Conservation (phyloP, 2,329 filamentous ascomycete genomes). For the Xylaria sp. region DNA sequence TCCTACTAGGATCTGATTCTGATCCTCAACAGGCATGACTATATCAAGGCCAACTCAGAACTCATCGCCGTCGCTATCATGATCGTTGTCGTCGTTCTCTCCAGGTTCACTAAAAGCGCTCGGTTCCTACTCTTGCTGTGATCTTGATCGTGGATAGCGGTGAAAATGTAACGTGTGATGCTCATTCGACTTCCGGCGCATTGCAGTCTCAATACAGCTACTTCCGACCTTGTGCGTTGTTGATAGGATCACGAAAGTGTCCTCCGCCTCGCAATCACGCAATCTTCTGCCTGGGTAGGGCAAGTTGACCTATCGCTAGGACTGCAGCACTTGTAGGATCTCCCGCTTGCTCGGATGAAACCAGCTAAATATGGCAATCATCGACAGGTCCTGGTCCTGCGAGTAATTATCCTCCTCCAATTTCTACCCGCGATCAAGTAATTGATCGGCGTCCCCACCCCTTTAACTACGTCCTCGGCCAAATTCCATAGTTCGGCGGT, state of each 20-base stretch:
- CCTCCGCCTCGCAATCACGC: slow-evolving; percentile 13
- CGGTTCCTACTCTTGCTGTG: not conserved
- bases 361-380: slow-evolving; percentile 35
- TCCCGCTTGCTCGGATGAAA: slow-evolving; percentile 28
- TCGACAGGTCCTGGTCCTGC: slow-evolving; percentile 31
- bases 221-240: not conserved
- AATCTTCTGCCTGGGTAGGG: slow-evolving; percentile 9
- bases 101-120: not conserved
- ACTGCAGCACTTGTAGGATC: slow-evolving; percentile 22
- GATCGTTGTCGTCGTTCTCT: not conserved
- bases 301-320: not conserved
- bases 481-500: slow-evolving; percentile 12
- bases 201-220: not conserved
- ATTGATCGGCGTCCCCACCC: slow-evolving; percentile 27
- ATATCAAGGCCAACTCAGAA: not conserved
- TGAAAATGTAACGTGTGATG: slow-evolving; percentile 25
- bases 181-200: not conserved
- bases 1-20: slow-evolving; percentile 19
- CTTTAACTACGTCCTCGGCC: slow-evolving; percentile 11
- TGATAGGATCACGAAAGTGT: slow-evolving; percentile 13
- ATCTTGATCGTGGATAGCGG: not conserved
- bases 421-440: slow-evolving; percentile 12
- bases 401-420: slow-evolving; percentile 24
- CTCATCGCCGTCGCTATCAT: not conserved
- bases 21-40: not conserved